A percentile compares a stretch with the other conserved stretches of the same genome.
Evolutionary conservation across 179 eudicot genomes (phyloP).

Genomic region (Beta macrorhiza): DNA sequence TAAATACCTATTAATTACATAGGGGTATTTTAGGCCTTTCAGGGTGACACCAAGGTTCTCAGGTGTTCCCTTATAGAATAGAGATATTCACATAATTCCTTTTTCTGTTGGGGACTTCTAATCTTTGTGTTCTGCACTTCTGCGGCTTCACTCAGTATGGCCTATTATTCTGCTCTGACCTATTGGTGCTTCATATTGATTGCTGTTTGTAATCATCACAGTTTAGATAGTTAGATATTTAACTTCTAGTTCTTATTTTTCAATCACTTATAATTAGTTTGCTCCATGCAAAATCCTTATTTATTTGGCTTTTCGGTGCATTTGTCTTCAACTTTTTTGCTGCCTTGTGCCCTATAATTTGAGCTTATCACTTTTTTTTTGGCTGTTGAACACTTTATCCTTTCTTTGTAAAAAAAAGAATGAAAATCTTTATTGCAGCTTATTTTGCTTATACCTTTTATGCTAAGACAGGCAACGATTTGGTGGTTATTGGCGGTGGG

Average conservation of each 20-base stretch:
- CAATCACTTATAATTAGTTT: neutral
- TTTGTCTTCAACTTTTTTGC: neutral
- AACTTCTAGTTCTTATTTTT: neutral
- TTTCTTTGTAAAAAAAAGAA: neutral
- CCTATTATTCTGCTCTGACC: neutral
- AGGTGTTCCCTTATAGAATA: too few species aligned
- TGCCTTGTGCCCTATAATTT: neutral
- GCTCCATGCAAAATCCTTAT: neutral
- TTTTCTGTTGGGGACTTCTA: neutral
- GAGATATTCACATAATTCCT: neutral
- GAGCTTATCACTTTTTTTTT: neutral
- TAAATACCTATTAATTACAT: too few species aligned
- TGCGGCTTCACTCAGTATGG: neutral
- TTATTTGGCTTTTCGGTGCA: neutral
- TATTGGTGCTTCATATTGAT: neutral
- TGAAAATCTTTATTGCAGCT: neutral
- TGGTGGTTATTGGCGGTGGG: slow-evolving; percentile 87
- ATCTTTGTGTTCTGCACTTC: neutral
- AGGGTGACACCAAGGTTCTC: too few species aligned
- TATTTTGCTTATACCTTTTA: slow-evolving; percentile 14
- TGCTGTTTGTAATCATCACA: neutral
- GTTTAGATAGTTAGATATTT: neutral
- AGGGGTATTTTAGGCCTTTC: too few species aligned
- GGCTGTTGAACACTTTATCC: neutral
- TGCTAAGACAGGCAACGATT: slow-evolving; percentile 46